These are phyloP conservation scores for Phialemonium atrogriseum DNA, from an alignment of 2,329 filamentous ascomycete genomes.

Conservation along the genomic window DNA sequence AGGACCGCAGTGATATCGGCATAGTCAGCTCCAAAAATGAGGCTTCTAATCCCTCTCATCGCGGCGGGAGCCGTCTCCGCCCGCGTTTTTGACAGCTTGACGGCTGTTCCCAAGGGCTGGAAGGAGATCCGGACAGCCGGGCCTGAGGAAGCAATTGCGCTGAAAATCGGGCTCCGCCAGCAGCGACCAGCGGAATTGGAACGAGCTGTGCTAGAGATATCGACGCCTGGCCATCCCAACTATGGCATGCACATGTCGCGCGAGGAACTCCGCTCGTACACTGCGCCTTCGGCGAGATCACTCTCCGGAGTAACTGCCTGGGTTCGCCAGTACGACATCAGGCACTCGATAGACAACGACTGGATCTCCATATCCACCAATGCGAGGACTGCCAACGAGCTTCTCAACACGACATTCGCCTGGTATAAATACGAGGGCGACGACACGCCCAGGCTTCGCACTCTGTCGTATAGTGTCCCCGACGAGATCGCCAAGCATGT, in stretches of 20 bases:
- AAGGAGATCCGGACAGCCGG: slow-evolving; percentile 22
- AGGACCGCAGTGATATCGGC: no score
- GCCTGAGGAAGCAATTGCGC: slow-evolving; percentile 31
- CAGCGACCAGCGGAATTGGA: slow-evolving; percentile 44
- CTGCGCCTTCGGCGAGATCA: slow-evolving; percentile 41
- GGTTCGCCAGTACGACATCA: slow-evolving; percentile 43
- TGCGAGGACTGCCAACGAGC: slow-evolving; percentile 40
- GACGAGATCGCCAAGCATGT: slow-evolving; percentile 43
- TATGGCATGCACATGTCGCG: slow-evolving; percentile 57
- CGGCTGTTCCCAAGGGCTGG: slow-evolving; percentile 29
- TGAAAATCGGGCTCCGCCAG: slow-evolving; percentile 41
- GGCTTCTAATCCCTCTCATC: slow-evolving; percentile 14
- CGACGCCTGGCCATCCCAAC: slow-evolving; percentile 46
- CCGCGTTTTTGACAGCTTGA: slow-evolving; percentile 27
- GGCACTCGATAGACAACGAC: slow-evolving; percentile 39
- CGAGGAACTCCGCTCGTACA: slow-evolving; percentile 46
- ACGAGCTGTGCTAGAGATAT: slow-evolving; percentile 50
- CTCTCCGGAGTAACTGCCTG: slow-evolving; percentile 43
- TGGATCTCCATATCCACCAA: slow-evolving; percentile 53
- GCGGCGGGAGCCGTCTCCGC: slow-evolving; percentile 18
- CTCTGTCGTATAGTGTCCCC: slow-evolving; percentile 53
- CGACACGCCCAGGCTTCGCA: slow-evolving; percentile 38
- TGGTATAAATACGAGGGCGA: slow-evolving; percentile 40
- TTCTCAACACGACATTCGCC: slow-evolving; percentile 50
- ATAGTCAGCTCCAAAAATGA: slow-evolving; percentile 3